phyloP scores from a whole-genome alignment of 2,329 filamentous ascomycete species.

The Didymella arachidicola region DNA sequence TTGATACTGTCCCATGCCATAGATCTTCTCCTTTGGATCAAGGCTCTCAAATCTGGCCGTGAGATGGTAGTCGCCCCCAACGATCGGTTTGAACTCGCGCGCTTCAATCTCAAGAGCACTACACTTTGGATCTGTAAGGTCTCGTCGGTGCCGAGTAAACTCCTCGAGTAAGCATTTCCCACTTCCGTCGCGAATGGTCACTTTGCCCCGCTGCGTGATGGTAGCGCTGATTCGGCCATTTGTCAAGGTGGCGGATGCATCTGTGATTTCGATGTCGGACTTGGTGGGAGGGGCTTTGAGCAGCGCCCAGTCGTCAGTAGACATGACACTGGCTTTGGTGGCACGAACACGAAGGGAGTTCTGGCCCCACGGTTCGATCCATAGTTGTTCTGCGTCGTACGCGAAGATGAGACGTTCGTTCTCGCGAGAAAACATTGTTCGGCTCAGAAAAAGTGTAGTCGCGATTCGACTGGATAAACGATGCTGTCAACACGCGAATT shows the following conservation, averaged over 20 bases:
- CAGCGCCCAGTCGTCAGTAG: neutral
- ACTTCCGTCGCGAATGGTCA: neutral
- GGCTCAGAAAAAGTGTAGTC: neutral
- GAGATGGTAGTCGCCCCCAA: neutral
- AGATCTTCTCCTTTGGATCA: neutral
- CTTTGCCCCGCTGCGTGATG: neutral
- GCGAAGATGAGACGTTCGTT: constrained; percentile 68
- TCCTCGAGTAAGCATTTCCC: neutral
- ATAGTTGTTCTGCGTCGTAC: constrained; percentile 59
- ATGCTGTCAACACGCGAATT: neutral
- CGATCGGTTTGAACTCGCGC: neutral
- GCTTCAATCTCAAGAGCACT: neutral
- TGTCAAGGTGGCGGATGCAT: neutral
- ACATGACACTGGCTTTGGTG: neutral
- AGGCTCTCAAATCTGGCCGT: neutral
- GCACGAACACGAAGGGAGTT: constrained; percentile 44
- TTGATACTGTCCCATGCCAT: neutral
- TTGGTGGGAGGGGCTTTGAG: neutral
- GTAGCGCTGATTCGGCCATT: neutral
- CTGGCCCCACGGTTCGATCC: constrained; percentile 60
- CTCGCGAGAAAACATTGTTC: constrained; percentile 51
- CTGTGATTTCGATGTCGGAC: neutral
- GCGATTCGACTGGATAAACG: too few relatives aligned
- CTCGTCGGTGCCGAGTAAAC: neutral
- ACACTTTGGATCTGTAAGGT: neutral